A percentile compares a stretch with the other conserved stretches of the same genome.
phyloP scores from a whole-genome alignment of 129 eudicot species.

The Tanacetum coccineum region DNA sequence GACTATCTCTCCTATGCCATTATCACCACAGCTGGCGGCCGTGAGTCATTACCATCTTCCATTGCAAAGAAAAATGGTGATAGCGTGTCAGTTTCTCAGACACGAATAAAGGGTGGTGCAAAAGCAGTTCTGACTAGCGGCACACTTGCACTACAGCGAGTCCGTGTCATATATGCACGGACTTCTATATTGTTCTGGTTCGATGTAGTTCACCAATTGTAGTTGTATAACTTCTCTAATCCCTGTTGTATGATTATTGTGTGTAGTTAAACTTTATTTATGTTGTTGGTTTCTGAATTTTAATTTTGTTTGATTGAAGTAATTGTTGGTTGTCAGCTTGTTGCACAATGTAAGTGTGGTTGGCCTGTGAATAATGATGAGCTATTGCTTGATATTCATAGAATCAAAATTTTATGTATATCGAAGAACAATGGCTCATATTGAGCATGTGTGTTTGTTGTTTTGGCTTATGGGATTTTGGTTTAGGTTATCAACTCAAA shows the following conservation, averaged over 20 bases:
- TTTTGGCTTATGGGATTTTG: too few species aligned
- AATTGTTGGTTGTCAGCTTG: neutral
- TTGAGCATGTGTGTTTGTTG: too few species aligned
- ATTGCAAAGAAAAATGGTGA: slow-evolving; percentile 39
- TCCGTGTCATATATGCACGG: slow-evolving; percentile 73
- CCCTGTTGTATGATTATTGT: slow-evolving; percentile 22
- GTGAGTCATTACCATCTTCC: slow-evolving; percentile 32
- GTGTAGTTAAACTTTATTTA: slow-evolving; percentile 4
- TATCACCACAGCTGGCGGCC: slow-evolving; percentile 61
- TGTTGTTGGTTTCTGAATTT: neutral
- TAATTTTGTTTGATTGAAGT: neutral
- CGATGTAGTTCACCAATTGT: slow-evolving; percentile 56
- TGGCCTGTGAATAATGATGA: too few species aligned
- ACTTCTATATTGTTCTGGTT: slow-evolving; percentile 87
- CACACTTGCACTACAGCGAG: slow-evolving; percentile 69
- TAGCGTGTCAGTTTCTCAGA: slow-evolving; percentile 69
- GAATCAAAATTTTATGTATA: too few species aligned
- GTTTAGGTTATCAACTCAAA: too few species aligned
- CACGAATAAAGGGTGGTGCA: slow-evolving; percentile 90
- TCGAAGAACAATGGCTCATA: too few species aligned
- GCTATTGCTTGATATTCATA: too few species aligned
- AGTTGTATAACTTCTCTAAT: neutral
- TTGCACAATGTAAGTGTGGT: neutral
- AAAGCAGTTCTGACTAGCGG: slow-evolving; percentile 93
- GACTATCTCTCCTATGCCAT: slow-evolving; percentile 91